Base-by-base conservation (phyloP, 2,329 filamentous ascomycete species). In the Beauveria scarabaeidicola region DNA sequence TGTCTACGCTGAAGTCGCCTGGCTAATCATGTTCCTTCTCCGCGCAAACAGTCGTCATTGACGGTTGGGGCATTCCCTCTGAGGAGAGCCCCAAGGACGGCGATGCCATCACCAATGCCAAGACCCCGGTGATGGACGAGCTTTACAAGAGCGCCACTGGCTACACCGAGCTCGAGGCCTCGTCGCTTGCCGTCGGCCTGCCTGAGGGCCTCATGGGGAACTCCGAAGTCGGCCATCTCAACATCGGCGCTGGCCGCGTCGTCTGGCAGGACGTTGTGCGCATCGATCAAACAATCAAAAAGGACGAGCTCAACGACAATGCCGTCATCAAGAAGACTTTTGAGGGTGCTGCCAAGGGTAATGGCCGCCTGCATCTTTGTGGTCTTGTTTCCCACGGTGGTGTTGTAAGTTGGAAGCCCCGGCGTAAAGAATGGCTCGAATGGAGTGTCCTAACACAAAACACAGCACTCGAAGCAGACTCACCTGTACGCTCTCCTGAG, bases 141-240 rank as follows among this genome's bases (percentile, higher is more conserved):
- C 92, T 99, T 73, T 89, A 87, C 70, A 86, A 88, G 74, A 88
- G 87, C 64, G 79, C 87, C 36, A 87, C 93, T 69, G 92, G 92
- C 63, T 99, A 88, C 78, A 91, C 90, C 64, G 87, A 95, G 78
- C 87, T 99, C 63, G 94, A 99, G 68, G 94, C 94, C 61, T 97
- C 94, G 2, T 97, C 94, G 47, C 84, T 96, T 62, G 94, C 94
- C 50, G 94, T 99, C 65, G 94, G 94, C 66, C 84, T 99, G 57
- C 94, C 94, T 21, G 92, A 99, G 73, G 94, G 94, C 61, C 81
- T 99, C 66, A 99, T 99, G 94, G 94, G 94, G 66, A 99, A 99
- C 81, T 96, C 90, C 68, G 94, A 99, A 77, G 94, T 99, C 74
- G 94, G 94, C 63, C 94, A 99, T 77, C 77, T 99, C 79, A 99